phyloP scores from a whole-genome alignment of 2,329 filamentous ascomycete genomes.

The Tricladium varicosporioides region DNA sequence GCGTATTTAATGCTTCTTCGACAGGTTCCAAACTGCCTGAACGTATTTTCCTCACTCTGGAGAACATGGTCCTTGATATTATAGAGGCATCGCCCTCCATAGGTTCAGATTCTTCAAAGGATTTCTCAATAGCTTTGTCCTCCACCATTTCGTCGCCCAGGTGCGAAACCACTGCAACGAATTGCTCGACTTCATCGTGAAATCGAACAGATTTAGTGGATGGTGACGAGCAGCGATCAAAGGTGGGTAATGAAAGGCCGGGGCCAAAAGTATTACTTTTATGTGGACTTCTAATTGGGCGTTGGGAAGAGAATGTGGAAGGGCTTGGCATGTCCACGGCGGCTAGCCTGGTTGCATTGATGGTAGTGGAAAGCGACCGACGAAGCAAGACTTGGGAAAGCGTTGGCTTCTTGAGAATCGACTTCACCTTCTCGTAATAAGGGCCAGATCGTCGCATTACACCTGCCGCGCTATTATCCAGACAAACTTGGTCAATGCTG shows the following conservation, averaged over 20 bases:
- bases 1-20: background rate
- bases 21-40: background rate
- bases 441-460: background rate
- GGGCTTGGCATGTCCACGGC: background rate
- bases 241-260: background rate
- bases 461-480: too few species aligned
- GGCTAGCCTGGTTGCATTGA: background rate
- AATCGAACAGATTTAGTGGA: constrained; percentile 4
- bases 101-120: background rate
- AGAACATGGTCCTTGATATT: background rate
- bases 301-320: background rate
- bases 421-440: background rate
- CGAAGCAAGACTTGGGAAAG: constrained; percentile 3
- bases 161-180: background rate
- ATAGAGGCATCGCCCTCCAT: background rate
- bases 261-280: background rate
- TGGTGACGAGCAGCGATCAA: background rate
- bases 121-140: background rate
- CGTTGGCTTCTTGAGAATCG: constrained; percentile 9
- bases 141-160: background rate
- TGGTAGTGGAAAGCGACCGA: constrained; percentile 1
- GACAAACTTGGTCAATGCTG: background rate
- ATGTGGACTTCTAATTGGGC: background rate
- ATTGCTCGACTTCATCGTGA: background rate
- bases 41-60: background rate